Evolutionary conservation across 495 filamentous ascomycete genomes (phyloP), one percentile per base, ranked within the genome.

Genomic region (Lophium mytilinum): DNA sequence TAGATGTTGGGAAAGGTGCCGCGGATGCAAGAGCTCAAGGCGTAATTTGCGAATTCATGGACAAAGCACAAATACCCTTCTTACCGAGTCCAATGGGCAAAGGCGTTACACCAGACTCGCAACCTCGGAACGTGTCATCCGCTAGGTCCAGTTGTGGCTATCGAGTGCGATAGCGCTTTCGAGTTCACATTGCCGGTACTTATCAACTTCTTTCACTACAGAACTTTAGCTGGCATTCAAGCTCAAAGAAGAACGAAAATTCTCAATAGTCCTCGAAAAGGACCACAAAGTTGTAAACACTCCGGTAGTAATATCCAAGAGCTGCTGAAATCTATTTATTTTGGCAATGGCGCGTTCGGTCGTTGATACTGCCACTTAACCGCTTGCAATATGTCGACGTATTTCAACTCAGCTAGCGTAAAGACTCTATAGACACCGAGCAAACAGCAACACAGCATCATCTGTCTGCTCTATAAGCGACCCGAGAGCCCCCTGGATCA

Each of bases 71-170:
- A 15, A 72, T 86, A 5, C 81, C 79, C 3, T 85, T 85, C 66
- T 68, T 86, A 3, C 80, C 82, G 0, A 82, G 78, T 0, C 83
- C 83, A 4, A 85, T 85, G 77, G 82, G 80, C 8, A 85, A 84
- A 64, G 83, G 82, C 14, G 75, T 84, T 1, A 52, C 84, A 0
- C 74, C 80, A 6, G 81, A 84, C 61, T 77, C 76, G 0, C 78
- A 83, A 60, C 71, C 76, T 0, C 69, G 73, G 37, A 84, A 85
- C 62, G 66, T 68, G 9, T 76, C 81, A 15, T 76, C 80, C 39
- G 80, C 82, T 3, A 76, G 82, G 46, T 83, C 80, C 76, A 5
- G 82, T 72, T 15, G 72, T 86, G 12, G 77, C 78, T 18, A 67
- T 85, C 14, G 83, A 85, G 67, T 82, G 83, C 12, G 81, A 85